These are phyloP conservation scores for Tausonia pullulans DNA, from an alignment of 1,284 basidiomycete species.

Conservation along the genomic window DNA sequence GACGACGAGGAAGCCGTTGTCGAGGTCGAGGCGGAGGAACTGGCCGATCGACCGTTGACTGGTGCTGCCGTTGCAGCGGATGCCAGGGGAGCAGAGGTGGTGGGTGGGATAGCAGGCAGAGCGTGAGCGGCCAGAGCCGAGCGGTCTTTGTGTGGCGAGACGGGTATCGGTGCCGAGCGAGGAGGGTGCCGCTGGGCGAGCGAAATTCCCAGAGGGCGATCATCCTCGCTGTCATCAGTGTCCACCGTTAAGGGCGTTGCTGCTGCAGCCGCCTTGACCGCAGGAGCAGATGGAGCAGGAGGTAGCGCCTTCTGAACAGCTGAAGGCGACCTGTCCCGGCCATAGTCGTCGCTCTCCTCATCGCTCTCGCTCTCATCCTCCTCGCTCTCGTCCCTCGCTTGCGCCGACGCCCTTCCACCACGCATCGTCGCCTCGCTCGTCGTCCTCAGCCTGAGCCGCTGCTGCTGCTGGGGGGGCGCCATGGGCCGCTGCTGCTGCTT, in stretches of 20 bases:
- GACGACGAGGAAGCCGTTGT: background rate
- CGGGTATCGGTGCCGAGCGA: background rate
- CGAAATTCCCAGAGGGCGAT: no score
- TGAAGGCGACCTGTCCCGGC: background rate
- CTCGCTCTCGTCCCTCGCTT: no score
- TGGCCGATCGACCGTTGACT: background rate
- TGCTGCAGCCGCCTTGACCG: background rate
- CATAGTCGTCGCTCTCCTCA: conserved; percentile 8
- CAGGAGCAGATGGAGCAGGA: background rate
- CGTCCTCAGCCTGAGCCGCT: no score
- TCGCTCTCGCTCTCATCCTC: background rate
- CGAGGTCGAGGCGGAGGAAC: background rate
- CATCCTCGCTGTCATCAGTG: no score
- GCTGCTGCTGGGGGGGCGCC: no score
- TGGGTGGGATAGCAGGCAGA: background rate
- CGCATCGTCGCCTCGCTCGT: no score
- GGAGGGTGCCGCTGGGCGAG: background rate
- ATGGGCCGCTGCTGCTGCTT: no score
- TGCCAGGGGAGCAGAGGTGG: background rate
- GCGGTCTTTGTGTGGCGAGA: background rate
- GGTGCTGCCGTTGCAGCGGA: background rate
- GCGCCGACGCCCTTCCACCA: no score
- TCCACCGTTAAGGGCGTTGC: no score
- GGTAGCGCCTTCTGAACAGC: no score
- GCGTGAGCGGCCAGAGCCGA: background rate